Evolutionary conservation across 2,329 filamentous ascomycete genomes (phyloP), one percentile per base, ranked within the genome.

Genomic region (Botrytis fragariae): DNA sequence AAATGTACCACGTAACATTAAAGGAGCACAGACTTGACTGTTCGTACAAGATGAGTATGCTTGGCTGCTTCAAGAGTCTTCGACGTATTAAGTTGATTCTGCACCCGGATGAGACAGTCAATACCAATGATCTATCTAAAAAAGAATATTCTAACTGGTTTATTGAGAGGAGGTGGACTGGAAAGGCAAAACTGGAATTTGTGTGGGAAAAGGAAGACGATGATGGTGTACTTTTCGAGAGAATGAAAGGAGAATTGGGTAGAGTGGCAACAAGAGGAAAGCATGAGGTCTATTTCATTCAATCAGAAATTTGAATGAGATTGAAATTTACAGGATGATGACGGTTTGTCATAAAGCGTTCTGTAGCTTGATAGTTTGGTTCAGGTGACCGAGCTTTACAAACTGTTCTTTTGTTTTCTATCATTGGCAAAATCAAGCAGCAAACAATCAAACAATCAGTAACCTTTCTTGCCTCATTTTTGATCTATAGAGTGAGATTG

Each of bases 61-160:
- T 61, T 37, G 4, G 12, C 2, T 25, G 32, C 0, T 61, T 61
- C 9, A 22, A 35, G 20, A 61, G 22, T 22, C 59, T 61, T 61
- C 18, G 25, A 35, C 20, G 9, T 37, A 25, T 39, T 25, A 5
- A 12, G 2, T 14, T 61, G 32, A 25, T 61, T n/a, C 3, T 37
- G 20, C 32, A 25, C 20, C 20, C 57, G 1, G 32, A 20, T 0
- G 57, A 60, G 35, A 22, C 16, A 59, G 3, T 2, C 20, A 8
- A 37, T 5, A 1, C 10, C 20, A 29, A 60, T 1, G 3, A 22
- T 4, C 8, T 22, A 20, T 3, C 2, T 0, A 3, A 4, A 0
- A 35, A 8, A 12, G 22, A 14, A 9, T 6, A n/a, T 51, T 1
- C 10, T n/a, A n/a, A 12, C 22, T 4, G 12, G 1, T 42, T 6